phyloP scores from a whole-genome alignment of 768 basidiomycete species.

The Leccinum barrowsii region DNA sequence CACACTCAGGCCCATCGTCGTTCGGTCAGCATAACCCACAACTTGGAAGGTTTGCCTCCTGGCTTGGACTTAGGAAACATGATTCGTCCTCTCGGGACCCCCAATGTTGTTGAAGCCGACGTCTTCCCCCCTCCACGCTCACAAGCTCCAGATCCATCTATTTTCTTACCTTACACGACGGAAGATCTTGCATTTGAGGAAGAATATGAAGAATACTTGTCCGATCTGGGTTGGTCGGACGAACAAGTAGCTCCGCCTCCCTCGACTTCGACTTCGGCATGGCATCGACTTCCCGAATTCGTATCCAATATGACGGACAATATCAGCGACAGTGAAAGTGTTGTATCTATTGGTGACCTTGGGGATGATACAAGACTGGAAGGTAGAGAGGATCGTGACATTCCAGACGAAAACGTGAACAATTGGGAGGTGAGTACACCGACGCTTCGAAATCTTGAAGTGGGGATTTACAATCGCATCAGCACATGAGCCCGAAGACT shows the following conservation, averaged over 20 bases:
- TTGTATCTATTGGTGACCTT: constrained; percentile 84
- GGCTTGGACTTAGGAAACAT: constrained; percentile 74
- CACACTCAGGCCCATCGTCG: constrained; percentile 67
- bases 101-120: constrained; percentile 78
- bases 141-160: constrained; percentile 76
- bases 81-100: constrained; percentile 71
- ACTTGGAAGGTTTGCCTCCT: constrained; percentile 70
- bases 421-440: constrained; percentile 84
- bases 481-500: constrained; percentile 97
- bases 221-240: constrained; percentile 77
- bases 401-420: constrained; percentile 77
- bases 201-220: constrained; percentile 94
- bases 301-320: constrained; percentile 79
- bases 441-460: neutral
- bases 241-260: constrained; percentile 42
- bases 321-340: constrained; percentile 93
- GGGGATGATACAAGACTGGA: constrained; percentile 74
- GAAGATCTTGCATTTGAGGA: constrained; percentile 95
- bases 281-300: constrained; percentile 80
- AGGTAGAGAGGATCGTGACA: constrained; percentile 59
- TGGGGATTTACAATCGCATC: constrained; percentile 1
- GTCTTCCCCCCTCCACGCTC: constrained; percentile 94
- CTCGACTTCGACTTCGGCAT: constrained; percentile 50
- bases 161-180: constrained; percentile 86
- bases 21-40: constrained; percentile 80